A percentile compares a stretch with the other conserved stretches of the same genome.
Evolutionary conservation across 495 filamentous ascomycete species (phyloP).

Genomic region (Hypoxylon crocopeplum): DNA sequence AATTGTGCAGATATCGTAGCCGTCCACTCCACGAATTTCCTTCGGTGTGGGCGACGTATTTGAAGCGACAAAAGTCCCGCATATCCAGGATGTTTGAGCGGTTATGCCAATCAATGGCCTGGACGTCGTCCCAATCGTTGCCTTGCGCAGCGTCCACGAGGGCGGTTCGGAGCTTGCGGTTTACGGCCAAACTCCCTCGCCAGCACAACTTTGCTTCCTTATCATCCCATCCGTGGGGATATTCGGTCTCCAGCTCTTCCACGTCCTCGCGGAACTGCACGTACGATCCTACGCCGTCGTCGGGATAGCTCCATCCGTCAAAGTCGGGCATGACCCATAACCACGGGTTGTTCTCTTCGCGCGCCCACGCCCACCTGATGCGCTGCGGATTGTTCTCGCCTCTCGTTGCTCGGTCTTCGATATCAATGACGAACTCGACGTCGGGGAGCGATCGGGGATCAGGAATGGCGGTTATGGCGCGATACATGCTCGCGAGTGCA

Average conservation of each 20-base stretch:
- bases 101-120: slow-evolving; percentile 50
- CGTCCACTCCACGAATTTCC: slow-evolving; percentile 63
- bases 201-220: slow-evolving; percentile 68
- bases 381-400: slow-evolving; percentile 40
- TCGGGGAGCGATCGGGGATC: slow-evolving; percentile 55
- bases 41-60: slow-evolving; percentile 64
- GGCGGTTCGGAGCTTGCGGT: slow-evolving; percentile 44
- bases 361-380: slow-evolving; percentile 60
- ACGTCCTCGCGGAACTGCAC: slow-evolving; percentile 54
- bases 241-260: slow-evolving; percentile 33
- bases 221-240: slow-evolving; percentile 42
- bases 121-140: slow-evolving; percentile 57
- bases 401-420: slow-evolving; percentile 56
- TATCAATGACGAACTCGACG: slow-evolving; percentile 67
- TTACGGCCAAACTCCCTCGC: slow-evolving; percentile 57
- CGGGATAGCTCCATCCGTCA: slow-evolving; percentile 69
- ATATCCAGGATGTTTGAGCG: slow-evolving; percentile 49
- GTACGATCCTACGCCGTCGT: slow-evolving; percentile 61
- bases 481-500: slow-evolving; percentile 38
- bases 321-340: slow-evolving; percentile 75
- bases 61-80: slow-evolving; percentile 56
- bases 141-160: slow-evolving; percentile 46
- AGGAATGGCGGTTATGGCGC: slow-evolving; percentile 52
- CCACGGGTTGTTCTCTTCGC: slow-evolving; percentile 48
- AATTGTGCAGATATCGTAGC: slow-evolving; percentile 59